Base-by-base conservation (phyloP, 371 early-diverging fungal genomes). In the Dichotomocladium elegans region DNA sequence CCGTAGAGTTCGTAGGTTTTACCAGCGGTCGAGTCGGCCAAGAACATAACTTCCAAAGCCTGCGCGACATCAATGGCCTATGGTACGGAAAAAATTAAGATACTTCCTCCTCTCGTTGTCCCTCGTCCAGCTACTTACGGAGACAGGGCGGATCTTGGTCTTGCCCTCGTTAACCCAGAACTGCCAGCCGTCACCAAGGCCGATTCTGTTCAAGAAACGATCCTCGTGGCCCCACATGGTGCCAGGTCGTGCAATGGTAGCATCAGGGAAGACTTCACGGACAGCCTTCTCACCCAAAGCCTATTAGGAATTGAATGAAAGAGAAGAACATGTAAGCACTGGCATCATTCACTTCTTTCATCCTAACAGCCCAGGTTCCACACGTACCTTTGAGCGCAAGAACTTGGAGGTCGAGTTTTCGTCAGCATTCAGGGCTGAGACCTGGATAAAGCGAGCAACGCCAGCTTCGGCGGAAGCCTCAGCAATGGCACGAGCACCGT, bases 151-250 rank as follows among this genome's bases (percentile, higher is more conserved):
- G 45, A 94, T 72, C 66, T 79, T 88, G 37, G 90, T 84, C 53
- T 81, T 69, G 30, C 87, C 87, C 24, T 82, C 76, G 64, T 92
- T 90, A 63, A 85, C 79, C 46, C 86, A 85, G 51, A 82, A 78
- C 74, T 88, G 74, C 72, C 72, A 81, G 62, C 87, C 75, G 21
- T 56, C 66, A 49, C 63, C 70, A 56, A 43, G 21, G 26, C 93
- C 95, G 54, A 95, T 85, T 72, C 89, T 80, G 76, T 91, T 93
- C 77, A 92, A 82, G 79, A 96, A 92, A 58, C 88, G 79, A 74
- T 96, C 97, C 67, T 98, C 97, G 57, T 86, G 80, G 49, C 98
- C 98, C 61, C 85, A 95, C 80, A 95, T 86, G 51, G 78, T 83
- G 41, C 87, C 83, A 9, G 95, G 91, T 33, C 98, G 92, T 41